phyloP scores from a whole-genome alignment of 1,284 basidiomycete species.

The Hemileia vastatrix region DNA sequence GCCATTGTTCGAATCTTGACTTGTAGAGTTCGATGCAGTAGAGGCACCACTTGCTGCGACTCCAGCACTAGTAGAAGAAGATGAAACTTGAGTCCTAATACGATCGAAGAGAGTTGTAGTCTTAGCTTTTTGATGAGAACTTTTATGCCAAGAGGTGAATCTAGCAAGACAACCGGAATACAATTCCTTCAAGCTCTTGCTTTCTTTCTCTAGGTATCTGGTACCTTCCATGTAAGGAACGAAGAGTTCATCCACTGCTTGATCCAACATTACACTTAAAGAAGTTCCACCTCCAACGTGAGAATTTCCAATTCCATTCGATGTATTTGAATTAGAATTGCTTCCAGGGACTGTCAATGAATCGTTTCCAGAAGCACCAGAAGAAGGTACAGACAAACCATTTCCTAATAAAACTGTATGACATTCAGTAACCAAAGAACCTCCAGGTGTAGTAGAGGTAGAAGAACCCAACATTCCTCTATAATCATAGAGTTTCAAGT shows the following conservation, averaged over 20 bases:
- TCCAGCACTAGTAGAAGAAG: constrained; percentile 22
- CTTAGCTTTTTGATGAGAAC: constrained; percentile 3
- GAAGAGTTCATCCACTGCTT: constrained; percentile 42
- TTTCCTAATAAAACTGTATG: no score
- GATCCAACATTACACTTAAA: constrained; percentile 39
- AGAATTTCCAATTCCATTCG: no score
- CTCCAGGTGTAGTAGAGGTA: no score
- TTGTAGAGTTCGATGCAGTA: no score
- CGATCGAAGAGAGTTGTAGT: constrained; percentile 37
- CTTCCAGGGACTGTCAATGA: background rate
- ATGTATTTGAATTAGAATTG: constrained; percentile 18
- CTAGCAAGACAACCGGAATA: constrained; percentile 32
- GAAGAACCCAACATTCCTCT: no score
- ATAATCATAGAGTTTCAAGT: constrained; percentile 42
- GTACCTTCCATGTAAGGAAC: constrained; percentile 42
- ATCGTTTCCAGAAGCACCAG: background rate
- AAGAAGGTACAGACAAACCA: no score
- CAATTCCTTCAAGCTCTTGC: constrained; percentile 36
- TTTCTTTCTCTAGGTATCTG: constrained; percentile 40
- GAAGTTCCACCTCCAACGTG: constrained; percentile 24
- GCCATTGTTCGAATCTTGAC: background rate
- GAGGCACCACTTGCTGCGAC: background rate
- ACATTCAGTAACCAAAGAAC: no score
- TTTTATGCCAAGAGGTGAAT: constrained; percentile 33
- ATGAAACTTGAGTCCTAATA: constrained; percentile 37